A percentile compares a stretch with the other conserved stretches of the same genome.
Evolutionary conservation across 1,284 basidiomycete species (phyloP).

Genomic region (Waitea zeae): DNA sequence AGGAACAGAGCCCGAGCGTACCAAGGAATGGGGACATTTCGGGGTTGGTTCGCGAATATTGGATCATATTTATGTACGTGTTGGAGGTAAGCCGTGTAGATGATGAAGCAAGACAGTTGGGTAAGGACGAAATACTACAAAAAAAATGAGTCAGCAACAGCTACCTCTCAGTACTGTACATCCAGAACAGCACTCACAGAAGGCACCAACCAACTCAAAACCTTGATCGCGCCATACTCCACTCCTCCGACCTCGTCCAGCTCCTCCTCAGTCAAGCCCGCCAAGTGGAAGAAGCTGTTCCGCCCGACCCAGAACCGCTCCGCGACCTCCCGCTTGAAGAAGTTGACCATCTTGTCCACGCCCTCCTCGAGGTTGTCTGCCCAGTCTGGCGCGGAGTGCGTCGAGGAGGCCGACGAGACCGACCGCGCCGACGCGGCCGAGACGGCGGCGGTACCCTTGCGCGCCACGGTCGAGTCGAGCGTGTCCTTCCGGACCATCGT

Average conservation of each 20-base stretch:
- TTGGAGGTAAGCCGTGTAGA: slow-evolving; percentile 35
- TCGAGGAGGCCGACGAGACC: too few species aligned
- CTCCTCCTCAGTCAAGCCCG: slow-evolving; percentile 47
- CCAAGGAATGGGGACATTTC: slow-evolving; percentile 31
- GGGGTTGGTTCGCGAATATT: slow-evolving; percentile 26
- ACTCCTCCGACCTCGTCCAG: slow-evolving; percentile 69
- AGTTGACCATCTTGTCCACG: not conserved
- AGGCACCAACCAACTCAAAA: slow-evolving; percentile 30
- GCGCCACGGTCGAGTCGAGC: not conserved
- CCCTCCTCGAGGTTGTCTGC: slow-evolving; percentile 14
- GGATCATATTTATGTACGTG: slow-evolving; percentile 22
- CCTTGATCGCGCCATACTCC: slow-evolving; percentile 53
- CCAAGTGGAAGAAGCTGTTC: slow-evolving; percentile 62
- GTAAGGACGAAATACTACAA: slow-evolving; percentile 27
- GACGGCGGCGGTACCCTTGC: too few species aligned
- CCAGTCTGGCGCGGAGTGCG: slow-evolving; percentile 12
- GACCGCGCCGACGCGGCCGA: too few species aligned
- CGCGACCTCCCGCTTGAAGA: slow-evolving; percentile 3
- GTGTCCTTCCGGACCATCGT: not conserved
- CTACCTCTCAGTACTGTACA: not conserved
- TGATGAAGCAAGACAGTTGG: slow-evolving; percentile 40
- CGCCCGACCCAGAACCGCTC: slow-evolving; percentile 30
- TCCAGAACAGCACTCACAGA: slow-evolving; percentile 14
- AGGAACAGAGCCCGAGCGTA: too few species aligned
- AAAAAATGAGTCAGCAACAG: not conserved